These are phyloP conservation scores for Diaporthe destruens DNA, from an alignment of 2,329 filamentous ascomycete genomes.

Conservation along the genomic window DNA sequence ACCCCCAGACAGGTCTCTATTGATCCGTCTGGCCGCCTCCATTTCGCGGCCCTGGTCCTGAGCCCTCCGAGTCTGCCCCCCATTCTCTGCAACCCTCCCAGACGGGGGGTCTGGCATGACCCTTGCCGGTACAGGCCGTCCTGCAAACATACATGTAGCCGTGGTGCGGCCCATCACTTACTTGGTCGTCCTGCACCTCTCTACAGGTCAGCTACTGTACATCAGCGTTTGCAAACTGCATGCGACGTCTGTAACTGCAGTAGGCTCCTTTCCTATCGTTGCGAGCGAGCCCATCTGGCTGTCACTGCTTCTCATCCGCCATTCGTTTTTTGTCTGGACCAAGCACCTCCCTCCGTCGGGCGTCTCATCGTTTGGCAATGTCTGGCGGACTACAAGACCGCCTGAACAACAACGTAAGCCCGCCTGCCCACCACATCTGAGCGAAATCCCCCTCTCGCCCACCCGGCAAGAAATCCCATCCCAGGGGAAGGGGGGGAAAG, in stretches of 20 bases:
- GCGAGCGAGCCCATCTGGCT: constrained; percentile 37
- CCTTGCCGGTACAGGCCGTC: constrained; percentile 56
- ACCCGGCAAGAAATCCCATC: constrained; percentile 1
- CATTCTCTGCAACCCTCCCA: constrained; percentile 43
- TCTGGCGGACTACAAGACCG: constrained; percentile 5
- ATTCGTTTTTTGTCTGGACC: constrained; percentile 33
- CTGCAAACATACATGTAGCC: constrained; percentile 55
- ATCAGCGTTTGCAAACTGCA: constrained; percentile 47
- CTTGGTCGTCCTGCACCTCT: constrained; percentile 47
- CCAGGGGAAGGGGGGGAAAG: not conserved
- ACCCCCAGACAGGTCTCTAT: constrained; percentile 38
- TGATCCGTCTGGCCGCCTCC: constrained; percentile 46
- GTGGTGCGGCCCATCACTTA: constrained; percentile 47
- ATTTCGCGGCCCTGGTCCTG: constrained; percentile 45
- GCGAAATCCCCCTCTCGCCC: not conserved
- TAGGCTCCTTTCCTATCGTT: constrained; percentile 37
- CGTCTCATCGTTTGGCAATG: constrained; percentile 36
- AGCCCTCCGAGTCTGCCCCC: constrained; percentile 40
- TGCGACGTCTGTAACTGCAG: constrained; percentile 50
- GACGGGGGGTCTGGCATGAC: constrained; percentile 43
- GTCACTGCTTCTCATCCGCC: constrained; percentile 15
- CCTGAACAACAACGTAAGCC: constrained; percentile 37
- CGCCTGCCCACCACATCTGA: constrained; percentile 9
- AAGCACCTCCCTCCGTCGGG: constrained; percentile 9
- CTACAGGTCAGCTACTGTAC: constrained; percentile 43